Percentiles rank a stretch among this genome's conserved stretches.
phyloP scores from a whole-genome alignment of 2,329 filamentous ascomycete genomes.

The Coleophoma cylindrospora region DNA sequence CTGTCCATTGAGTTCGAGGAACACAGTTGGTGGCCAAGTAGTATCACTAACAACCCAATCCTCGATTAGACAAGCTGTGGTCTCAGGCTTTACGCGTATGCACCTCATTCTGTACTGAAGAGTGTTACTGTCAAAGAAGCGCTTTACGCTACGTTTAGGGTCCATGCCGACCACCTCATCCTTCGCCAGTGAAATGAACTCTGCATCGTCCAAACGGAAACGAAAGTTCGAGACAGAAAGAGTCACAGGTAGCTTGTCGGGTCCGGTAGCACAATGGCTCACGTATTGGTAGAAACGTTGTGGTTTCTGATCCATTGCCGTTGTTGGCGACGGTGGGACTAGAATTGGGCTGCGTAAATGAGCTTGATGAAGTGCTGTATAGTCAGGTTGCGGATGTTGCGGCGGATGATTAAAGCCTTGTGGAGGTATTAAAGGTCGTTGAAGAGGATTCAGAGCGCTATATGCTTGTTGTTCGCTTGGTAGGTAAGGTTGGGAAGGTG shows the following conservation, averaged over 20 bases:
- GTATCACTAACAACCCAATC: slow-evolving; percentile 62
- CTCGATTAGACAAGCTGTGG: slow-evolving; percentile 27
- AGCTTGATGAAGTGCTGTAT: slow-evolving; percentile 52
- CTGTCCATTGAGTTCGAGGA: slow-evolving; percentile 60
- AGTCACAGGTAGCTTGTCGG: slow-evolving; percentile 26
- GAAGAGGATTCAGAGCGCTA: slow-evolving; percentile 1
- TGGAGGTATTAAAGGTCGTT: slow-evolving; percentile 30
- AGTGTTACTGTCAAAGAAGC: slow-evolving; percentile 41
- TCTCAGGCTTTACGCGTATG: slow-evolving; percentile 32
- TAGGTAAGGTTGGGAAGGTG: too few relatives aligned
- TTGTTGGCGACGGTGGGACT: slow-evolving; percentile 7
- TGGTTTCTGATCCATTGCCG: slow-evolving; percentile 18
- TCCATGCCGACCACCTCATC: slow-evolving; percentile 13
- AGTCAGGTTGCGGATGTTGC: slow-evolving; percentile 37
- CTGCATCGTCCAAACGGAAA: slow-evolving; percentile 21
- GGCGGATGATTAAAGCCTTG: slow-evolving; percentile 26
- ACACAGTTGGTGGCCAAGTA: slow-evolving; percentile 67
- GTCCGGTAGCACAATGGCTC: slow-evolving; percentile 42
- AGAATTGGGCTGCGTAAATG: slow-evolving; percentile 49
- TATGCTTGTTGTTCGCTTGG: too few relatives aligned
- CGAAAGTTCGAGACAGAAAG: slow-evolving; percentile 29
- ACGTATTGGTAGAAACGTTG: slow-evolving; percentile 49
- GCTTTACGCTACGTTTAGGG: slow-evolving; percentile 20
- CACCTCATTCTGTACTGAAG: slow-evolving; percentile 66
- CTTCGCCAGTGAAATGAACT: slow-evolving; percentile 16